Percentiles rank a stretch among this genome's conserved stretches.
These are phyloP conservation scores for Suhomyces faveliae DNA, from an alignment of 805 yeast genomes.

Conservation along the genomic window DNA sequence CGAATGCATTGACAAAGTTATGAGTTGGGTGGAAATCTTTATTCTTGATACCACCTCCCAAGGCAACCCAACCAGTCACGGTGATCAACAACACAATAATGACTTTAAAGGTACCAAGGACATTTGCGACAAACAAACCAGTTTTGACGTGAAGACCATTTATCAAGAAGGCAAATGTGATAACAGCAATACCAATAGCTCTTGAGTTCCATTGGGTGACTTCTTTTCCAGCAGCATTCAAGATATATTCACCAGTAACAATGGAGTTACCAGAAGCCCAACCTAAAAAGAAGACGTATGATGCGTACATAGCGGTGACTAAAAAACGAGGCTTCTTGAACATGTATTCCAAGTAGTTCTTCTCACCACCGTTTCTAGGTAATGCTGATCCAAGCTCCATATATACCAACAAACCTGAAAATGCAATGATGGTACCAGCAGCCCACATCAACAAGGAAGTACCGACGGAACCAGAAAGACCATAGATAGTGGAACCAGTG, in stretches of 20 bases:
- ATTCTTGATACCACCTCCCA: constrained; percentile 64
- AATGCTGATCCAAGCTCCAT: constrained; percentile 78
- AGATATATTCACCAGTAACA: constrained; percentile 74
- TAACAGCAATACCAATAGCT: constrained; percentile 72
- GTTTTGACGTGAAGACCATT: constrained; percentile 60
- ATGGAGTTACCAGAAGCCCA: constrained; percentile 87
- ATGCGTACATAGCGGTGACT: constrained; percentile 59
- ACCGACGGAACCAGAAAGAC: constrained; percentile 67
- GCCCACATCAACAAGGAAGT: constrained; percentile 70
- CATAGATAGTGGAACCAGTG: constrained; percentile 62
- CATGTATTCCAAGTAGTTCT: constrained; percentile 72
- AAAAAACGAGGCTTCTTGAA: constrained; percentile 68
- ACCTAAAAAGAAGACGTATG: constrained; percentile 72
- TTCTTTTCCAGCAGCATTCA: constrained; percentile 69
- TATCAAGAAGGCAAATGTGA: constrained; percentile 65
- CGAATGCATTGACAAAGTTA: constrained; percentile 59
- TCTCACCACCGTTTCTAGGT: constrained; percentile 84
- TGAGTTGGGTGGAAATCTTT: constrained; percentile 50
- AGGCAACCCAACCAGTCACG: constrained; percentile 80
- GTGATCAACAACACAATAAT: constrained; percentile 68
- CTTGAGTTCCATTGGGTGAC: constrained; percentile 74
- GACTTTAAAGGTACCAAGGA: constrained; percentile 70
- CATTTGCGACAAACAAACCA: constrained; percentile 62
- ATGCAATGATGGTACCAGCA: constrained; percentile 68
- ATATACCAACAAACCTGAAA: constrained; percentile 56